Evolutionary conservation across 2,329 filamentous ascomycete genomes (phyloP).

Genomic region (Magnaporthiopsis incrustans): DNA sequence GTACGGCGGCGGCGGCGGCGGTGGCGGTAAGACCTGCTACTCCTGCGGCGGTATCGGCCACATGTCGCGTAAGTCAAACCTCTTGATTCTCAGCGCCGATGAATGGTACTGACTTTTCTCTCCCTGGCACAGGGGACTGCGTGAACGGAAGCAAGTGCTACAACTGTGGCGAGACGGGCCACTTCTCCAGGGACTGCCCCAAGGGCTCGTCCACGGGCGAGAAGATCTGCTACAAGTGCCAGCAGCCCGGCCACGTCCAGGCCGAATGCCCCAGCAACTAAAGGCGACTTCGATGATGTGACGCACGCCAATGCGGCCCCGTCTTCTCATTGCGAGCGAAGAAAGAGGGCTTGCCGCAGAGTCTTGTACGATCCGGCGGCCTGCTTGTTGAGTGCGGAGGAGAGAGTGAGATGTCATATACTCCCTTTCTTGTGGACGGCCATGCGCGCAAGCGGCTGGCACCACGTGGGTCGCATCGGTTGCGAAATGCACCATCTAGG

Average conservation of each 20-base stretch:
- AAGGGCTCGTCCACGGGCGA: conserved; percentile 80
- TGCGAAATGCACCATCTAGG: conserved; percentile 8
- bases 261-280: conserved; percentile 82
- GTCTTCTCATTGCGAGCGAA: conserved; percentile 12
- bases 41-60: conserved; percentile 95
- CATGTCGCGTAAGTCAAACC: conserved; percentile 64
- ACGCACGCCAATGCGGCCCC: conserved; percentile 13
- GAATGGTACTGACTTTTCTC: background rate
- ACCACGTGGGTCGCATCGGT: conserved; percentile 7
- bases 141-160: conserved; percentile 99
- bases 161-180: conserved; percentile 92
- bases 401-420: conserved; percentile 5
- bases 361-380: conserved; percentile 1
- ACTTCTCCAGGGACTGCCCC: conserved; percentile 92
- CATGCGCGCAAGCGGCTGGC: conserved; percentile 1
- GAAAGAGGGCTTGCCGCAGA: conserved; percentile 2
- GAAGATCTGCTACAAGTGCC: conserved; percentile 98
- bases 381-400: conserved; percentile 7
- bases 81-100: background rate
- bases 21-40: conserved; percentile 77
- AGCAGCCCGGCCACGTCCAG: conserved; percentile 81
- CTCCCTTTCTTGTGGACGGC: conserved; percentile 8
- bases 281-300: conserved; percentile 15
- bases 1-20: conserved; percentile 32
- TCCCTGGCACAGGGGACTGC: conserved; percentile 61